These are phyloP conservation scores for Pythium monospermum DNA, from an alignment of 352 stramenopile species.

Conservation along the genomic window DNA sequence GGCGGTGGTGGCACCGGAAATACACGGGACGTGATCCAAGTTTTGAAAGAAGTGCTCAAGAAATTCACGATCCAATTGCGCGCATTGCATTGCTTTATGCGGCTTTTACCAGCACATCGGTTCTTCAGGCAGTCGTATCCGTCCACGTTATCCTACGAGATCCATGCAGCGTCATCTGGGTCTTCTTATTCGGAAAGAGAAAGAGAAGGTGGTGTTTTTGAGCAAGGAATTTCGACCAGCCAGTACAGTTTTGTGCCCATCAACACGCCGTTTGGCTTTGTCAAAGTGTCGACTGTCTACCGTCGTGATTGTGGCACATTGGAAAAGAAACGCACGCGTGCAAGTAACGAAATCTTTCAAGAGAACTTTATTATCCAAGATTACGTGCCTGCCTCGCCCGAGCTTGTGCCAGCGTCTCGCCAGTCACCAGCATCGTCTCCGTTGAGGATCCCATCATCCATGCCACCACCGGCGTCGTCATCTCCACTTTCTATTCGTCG, in stretches of 20 bases:
- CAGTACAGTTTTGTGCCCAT: slow-evolving; percentile 78
- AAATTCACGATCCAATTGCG: slow-evolving; percentile 69
- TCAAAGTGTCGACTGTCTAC: slow-evolving; percentile 68
- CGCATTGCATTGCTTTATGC: slow-evolving; percentile 72
- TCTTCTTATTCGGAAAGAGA: too few relatives aligned
- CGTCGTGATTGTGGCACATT: slow-evolving; percentile 52
- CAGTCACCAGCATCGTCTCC: neutral
- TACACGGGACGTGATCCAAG: slow-evolving; percentile 66
- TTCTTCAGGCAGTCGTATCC: slow-evolving; percentile 63
- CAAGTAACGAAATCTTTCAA: slow-evolving; percentile 47
- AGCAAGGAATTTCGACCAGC: slow-evolving; percentile 38
- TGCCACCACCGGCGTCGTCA: neutral
- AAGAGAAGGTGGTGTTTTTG: too few relatives aligned
- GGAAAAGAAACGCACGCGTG: slow-evolving; percentile 28
- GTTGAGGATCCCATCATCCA: slow-evolving; percentile 6
- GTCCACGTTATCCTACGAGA: slow-evolving; percentile 55
- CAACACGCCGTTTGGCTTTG: slow-evolving; percentile 63
- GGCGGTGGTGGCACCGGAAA: slow-evolving; percentile 18
- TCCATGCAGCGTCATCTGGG: too few relatives aligned
- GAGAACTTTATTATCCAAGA: slow-evolving; percentile 84
- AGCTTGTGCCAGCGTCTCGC: slow-evolving; percentile 17
- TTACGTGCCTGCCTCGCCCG: slow-evolving; percentile 68
- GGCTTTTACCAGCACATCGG: slow-evolving; percentile 64
- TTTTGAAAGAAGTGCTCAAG: slow-evolving; percentile 79
- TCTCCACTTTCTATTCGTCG: neutral